Base-by-base conservation (phyloP, 768 basidiomycete genomes). In the Panellus pusillus region DNA sequence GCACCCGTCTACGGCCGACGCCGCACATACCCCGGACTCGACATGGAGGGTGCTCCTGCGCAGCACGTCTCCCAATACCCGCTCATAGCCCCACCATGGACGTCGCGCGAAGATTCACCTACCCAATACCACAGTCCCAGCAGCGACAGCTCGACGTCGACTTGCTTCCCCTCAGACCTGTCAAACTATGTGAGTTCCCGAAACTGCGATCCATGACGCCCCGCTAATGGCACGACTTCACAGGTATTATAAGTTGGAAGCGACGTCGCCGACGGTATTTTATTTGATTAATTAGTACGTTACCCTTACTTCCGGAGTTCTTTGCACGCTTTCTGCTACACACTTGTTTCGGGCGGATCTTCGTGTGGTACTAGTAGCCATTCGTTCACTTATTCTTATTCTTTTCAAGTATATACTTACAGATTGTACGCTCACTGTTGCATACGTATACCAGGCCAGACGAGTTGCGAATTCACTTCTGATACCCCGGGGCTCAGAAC, bases 381-480 rank as follows among this genome's bases (percentile, higher is more conserved):
- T 35, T 35, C 14, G 32, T 35, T n/a, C n/a, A n/a, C n/a, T n/a
- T 35, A 35, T 35, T 35, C 32, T 35, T 35, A 35, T 35, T 14
- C 32, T 14, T 35, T 35, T 35, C 32, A 35, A 35, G 32, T 35
- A 35, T 35, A 35, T 35, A 35, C 32, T 14, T 35, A 44, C 58
- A 39, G 41, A 18, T 37, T 53, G 24, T 24, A 24, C 24, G 24
- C 2, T 24, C 24, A 24, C 6, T n/a, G 18, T 20, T 18, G 18
- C 46, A 27, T 39, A 35, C 31, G 24, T 19, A 24, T 36, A 36
- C 39, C 36, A 28, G 28, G 27, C 72, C 61, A 78, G 38, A 80
- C 75, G 61, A 79, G 74, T 63, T 76, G 79, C 14, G 79, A 79
- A 62, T 78, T 80, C 74, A 78, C 78, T 61, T 78, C 61, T 7